Base-by-base conservation (phyloP, 768 basidiomycete species). In the Boletus rubropictus region DNA sequence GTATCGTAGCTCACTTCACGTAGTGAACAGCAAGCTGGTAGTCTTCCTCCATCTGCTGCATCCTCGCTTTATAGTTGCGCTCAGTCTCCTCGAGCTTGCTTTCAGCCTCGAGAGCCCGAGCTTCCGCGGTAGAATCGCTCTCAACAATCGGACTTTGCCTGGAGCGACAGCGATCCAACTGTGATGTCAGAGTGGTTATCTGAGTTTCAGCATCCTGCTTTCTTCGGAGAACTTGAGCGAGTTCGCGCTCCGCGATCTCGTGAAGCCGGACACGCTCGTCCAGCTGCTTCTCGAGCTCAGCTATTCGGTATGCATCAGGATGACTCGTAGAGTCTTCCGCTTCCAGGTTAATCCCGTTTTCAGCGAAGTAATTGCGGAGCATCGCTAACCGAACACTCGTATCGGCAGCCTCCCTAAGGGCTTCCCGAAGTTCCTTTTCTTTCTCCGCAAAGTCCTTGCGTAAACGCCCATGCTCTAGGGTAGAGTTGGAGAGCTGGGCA, bases 1-100 rank as follows among this genome's bases (percentile, higher is more conserved):
- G 53, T 70, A 53, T 52, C 46, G 31, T 45, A 49, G 68, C 84
- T 72, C 65, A 90, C 89, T 97, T 98, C 57, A 97, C 93, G 69
- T 96, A 97, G 63, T 92, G 88, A 46, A 98, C 94, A 12, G 96
- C 95, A 42, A 94, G 81, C 60, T 93, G 88, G 66, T 99, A 98
- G 60, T 97, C 95, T 39, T 88, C 82, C 68, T 98, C 94, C 68
- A 98, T 81, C 63, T 93, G 88, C 57, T 83, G 80, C 70, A 94
- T 78, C 47, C 87, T 81, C 20, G 79, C 73, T 66, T 86, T 86
- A 67, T 91, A 89, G 52, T 72, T 76, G 49, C 78, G 75, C 62
- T 92, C 90, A 24, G 82, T 81, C 63, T 90, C 88, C 42, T 82
- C 83, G 49, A 89, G 74, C 63, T 82, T 86, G 46, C 76, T 79